Base-by-base conservation (phyloP, 225 moss, liverwort and hornwort genomes). In the Physcomitrellopsis africana region DNA sequence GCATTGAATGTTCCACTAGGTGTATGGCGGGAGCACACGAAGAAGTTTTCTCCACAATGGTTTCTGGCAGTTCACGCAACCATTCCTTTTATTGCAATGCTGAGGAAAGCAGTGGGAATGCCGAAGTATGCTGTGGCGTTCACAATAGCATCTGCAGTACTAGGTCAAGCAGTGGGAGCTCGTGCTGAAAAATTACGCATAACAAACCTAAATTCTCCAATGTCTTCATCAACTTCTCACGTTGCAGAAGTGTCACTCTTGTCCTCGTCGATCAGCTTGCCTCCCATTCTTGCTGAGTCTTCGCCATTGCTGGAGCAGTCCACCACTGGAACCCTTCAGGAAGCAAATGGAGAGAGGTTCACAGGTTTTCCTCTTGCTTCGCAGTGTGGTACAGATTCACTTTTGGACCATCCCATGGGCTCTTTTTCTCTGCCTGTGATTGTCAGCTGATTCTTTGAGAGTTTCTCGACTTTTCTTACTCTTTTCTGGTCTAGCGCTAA, bases 101-200 rank as follows among this genome's bases (percentile, higher is more conserved):
- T 99, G 20, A 79, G 97, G 75, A 99, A 99, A 60, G 97, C 97
- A 13, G 95, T 99, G 22, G 93, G 93, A 63, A 95, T 99, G 97
- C 97, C 97, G 18, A 99, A 99, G 80, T 92, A 92, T 69, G 97
- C 95, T 5, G 90, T 99, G 0, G 94, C 91, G 47, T 99, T 94
- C 79, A 99, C 97, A 7, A 92, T 99, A 29, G 97, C 86, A 9
- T 93, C 97, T 65, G 94, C 97, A 3, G 90, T 99, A 23, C 69
- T 99, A 15, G 97, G 97, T 23, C 97, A 99, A 83, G 97, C 93
- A 0, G 85, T 99, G 60, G 97, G 97, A 70, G 91, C 97, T 37
- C 88, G 97, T 19, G 97, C 95, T 11, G 97, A 99, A 84, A 85
- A 86, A 61, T 85, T 91, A 15, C 91, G 97, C 18, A 20, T 99